Evolutionary conservation across 2,329 filamentous ascomycete genomes (phyloP).

Genomic region (Didymella pinodella): DNA sequence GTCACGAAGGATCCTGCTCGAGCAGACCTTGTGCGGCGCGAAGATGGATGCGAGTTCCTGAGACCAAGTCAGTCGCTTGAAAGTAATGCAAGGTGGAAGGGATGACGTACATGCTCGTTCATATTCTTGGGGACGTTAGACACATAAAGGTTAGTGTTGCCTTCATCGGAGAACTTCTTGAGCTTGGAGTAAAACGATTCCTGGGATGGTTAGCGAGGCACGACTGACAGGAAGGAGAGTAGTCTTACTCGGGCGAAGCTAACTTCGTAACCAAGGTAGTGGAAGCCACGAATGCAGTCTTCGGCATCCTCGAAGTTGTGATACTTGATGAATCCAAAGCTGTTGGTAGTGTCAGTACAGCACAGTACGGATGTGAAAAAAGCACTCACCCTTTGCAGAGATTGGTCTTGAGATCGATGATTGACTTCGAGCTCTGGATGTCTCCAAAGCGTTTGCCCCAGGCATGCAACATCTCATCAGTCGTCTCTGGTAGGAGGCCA

Average conservation of each 20-base stretch:
- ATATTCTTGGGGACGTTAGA: conserved; percentile 93
- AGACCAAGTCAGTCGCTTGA: conserved; percentile 24
- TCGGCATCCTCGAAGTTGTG: conserved; percentile 86
- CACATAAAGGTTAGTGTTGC: conserved; percentile 95
- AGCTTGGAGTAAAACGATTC: conserved; percentile 98
- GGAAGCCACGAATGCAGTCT: conserved; percentile 94
- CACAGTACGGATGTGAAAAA: background rate
- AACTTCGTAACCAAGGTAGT: conserved; percentile 93
- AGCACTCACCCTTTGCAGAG: conserved; percentile 86
- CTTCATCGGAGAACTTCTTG: conserved; percentile 90
- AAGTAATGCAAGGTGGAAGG: background rate
- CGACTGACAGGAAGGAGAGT: background rate
- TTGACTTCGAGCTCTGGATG: conserved; percentile 97
- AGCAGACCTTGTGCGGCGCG: conserved; percentile 81
- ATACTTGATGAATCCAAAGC: conserved; percentile 98
- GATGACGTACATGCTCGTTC: conserved; percentile 78
- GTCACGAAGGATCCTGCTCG: conserved; percentile 94
- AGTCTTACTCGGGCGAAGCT: conserved; percentile 85
- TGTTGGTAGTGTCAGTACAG: conserved; percentile 50
- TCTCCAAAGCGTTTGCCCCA: conserved; percentile 90
- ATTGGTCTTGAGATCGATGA: conserved; percentile 92
- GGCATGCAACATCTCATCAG: conserved; percentile 83
- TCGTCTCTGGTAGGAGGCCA: conserved; percentile 92
- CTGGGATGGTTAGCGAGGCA: conserved; percentile 26
- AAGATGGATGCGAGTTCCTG: conserved; percentile 82